Base-by-base conservation (phyloP, 306 rosid genomes). In the Biancaea sappan region DNA sequence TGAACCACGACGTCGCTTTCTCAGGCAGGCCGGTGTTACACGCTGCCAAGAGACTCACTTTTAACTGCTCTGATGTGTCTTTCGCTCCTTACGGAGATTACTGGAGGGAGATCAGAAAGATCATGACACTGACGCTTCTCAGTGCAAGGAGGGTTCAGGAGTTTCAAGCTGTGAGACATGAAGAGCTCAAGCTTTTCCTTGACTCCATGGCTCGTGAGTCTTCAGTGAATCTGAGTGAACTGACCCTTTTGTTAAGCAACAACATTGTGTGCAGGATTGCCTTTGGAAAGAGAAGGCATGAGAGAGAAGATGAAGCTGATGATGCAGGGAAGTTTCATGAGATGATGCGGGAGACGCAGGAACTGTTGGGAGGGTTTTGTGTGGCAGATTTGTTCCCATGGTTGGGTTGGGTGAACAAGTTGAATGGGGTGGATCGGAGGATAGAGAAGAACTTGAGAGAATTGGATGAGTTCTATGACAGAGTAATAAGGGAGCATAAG, bases 401-500 rank as follows among this genome's bases (percentile, higher is more conserved):
- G 0, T 12, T 86, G 19, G 85, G 84, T 11, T 74, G 87, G 85
- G 35, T 86, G 29, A 16, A 84, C 44, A 63, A 19, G 67, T 6
- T 86, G 9, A 54, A 32, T 16, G 84, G 88, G 21, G 68, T 79
- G 22, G 81, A 79, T 11, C 22, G n/a, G 3, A 81, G 81, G 59
- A 2, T 84, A 5, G 75, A 79, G 48, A 81, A 73, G 71, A 79
- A 65, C 41, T 84, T 76, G 25, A 52, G 22, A 58, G 67, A 69
- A 12, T 59, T 81, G 81, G 88, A 81, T 24, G 43, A 22, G 11
- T 76, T 86, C 21, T 84, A 78, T 54, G 77, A 86, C 7, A 37
- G 57, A 34, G 83, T 84, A 10, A 84, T 88, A 25, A 74, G 83
- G 62, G 88, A 83, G 34, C 89, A 81, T 51, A 47, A 67, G 58